Evolutionary conservation across 1,284 basidiomycete genomes (phyloP), one percentile per base, ranked within the genome.

Genomic region (Ceratobasidium papillatum): DNA sequence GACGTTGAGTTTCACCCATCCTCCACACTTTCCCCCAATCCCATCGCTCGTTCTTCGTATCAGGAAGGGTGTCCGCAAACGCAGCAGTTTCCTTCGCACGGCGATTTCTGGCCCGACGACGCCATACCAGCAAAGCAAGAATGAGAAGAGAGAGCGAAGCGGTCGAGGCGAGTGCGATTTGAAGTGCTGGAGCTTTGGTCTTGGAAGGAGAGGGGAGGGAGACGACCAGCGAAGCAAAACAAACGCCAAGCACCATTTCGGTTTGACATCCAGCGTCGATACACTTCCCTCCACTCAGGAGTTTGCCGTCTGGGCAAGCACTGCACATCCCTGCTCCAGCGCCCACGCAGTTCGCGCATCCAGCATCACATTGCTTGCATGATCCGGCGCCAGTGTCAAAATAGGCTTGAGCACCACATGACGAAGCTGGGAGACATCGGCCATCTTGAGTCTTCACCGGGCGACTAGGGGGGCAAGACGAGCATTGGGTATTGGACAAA

Each of bases 61-160:
- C 69, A 17, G 69, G 69, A 9, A 72, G 38, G 12, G 30, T 49
- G 34, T 72, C 69, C 8, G 91, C 92, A 80, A 93, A 93, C 77
- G 82, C 83, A 17, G 85, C 86, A 0, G 93, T 94, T 52, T 83
- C 83, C 79, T 90, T 85, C 17, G 86, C 87, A 27, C 92, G 88
- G 79, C 87, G 85, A 79, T 89, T 90, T 80, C 89, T 87, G 52
- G 88, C 88, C 51, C 87, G 87, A 36, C 91, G 86, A 49, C 93
- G 88, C 88, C 89, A 93, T 78, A 85, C 85, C 82, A 88, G 85
- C 74, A 94, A 78, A 76, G 92, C 80, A 51, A 87, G 81, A 47
- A 93, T 75, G 80, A 93, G 91, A 80, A 94, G 90, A 82, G 92
- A 90, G 12, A 90, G 88, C 80, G 91, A 92, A 7, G 92, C 92